Evolutionary conservation across 1,139 yeast genomes (phyloP).

Genomic region (Yamadazyma triangularis): DNA sequence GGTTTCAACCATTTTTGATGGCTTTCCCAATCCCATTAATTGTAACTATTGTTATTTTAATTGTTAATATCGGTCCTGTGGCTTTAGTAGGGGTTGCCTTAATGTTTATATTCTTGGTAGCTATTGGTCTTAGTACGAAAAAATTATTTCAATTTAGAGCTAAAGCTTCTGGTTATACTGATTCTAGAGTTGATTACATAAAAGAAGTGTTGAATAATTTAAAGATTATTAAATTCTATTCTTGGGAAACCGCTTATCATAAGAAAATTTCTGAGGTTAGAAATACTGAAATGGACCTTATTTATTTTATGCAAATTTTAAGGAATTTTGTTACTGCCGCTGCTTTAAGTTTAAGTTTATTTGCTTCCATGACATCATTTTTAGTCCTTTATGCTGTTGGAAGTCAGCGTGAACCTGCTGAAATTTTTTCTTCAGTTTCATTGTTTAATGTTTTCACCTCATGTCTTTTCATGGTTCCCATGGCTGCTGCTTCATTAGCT

Average conservation of each 20-base stretch:
- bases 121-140: slow-evolving; percentile 19
- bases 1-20: slow-evolving; percentile 24
- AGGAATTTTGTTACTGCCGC: slow-evolving; percentile 58
- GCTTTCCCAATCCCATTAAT: slow-evolving; percentile 26
- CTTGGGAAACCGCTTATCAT: slow-evolving; percentile 70
- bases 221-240: slow-evolving; percentile 36
- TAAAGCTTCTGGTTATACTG: slow-evolving; percentile 27
- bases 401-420: slow-evolving; percentile 52
- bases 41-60: slow-evolving; percentile 29
- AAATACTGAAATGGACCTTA: slow-evolving; percentile 43
- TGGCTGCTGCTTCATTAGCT: slow-evolving; percentile 61
- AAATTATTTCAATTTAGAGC: slow-evolving; percentile 22
- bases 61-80: slow-evolving; percentile 29
- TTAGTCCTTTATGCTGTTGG: slow-evolving; percentile 62
- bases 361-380: slow-evolving; percentile 72
- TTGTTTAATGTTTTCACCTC: slow-evolving; percentile 47
- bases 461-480: slow-evolving; percentile 58
- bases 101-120: slow-evolving; percentile 20
- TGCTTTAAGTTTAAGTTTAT: slow-evolving; percentile 55
- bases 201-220: slow-evolving; percentile 34
- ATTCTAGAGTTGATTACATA: slow-evolving; percentile 27
- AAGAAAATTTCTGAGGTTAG: slow-evolving; percentile 44
- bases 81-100: slow-evolving; percentile 33
- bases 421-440: slow-evolving; percentile 77
- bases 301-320: slow-evolving; percentile 46